Base-by-base conservation (phyloP, 305 asterid species). In the Fraxinus paxiana region DNA sequence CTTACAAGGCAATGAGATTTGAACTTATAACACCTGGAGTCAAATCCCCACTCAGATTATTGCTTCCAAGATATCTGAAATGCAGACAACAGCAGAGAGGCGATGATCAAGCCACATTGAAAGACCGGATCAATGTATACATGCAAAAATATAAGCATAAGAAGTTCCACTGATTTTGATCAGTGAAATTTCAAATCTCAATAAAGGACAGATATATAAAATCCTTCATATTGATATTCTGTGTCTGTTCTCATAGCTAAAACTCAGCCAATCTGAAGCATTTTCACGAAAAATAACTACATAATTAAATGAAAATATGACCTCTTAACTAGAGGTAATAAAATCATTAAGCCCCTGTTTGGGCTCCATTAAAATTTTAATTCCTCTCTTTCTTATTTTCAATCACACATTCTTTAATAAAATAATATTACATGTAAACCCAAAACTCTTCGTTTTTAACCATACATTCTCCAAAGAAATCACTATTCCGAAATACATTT, bases 61-160 rank as follows among this genome's bases (percentile, higher is more conserved):
- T 91, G 85, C 92, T 91, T 88, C 96, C 96, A 35, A 91, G 92
- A 81, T 89, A 90, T 80, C 96, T 91, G 92, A 37, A 56, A 88
- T 77, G 82, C 73, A 82, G 51, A 28, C 26, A 63, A 63, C 31
- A 63, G 0, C 37, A 74, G 17, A 80, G 73, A 54, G 41, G 82
- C 30, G n/a, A 78, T 33, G 35, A 34, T 76, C 48, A 73, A 22
- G n/a, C 33, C 71, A 65, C 28, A 37, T 15, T 59, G 59, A 63
- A 77, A 61, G 37, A 31, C n/a, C 38, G 24, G 71, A 35, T 26
- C 46, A 13, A 34, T 8, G 31, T 20, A 18, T 77, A 18, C 61
- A 22, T 22, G 73, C 69, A 35, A 33, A n/a, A 77, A 22, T 9
- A 33, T 30, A 67, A 17, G 48, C 24, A 63, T 43, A 63, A 61